Evolutionary conservation across 1,284 basidiomycete species (phyloP), one percentile per base, ranked within the genome.

Genomic region (Coniferiporia sulphurascens): DNA sequence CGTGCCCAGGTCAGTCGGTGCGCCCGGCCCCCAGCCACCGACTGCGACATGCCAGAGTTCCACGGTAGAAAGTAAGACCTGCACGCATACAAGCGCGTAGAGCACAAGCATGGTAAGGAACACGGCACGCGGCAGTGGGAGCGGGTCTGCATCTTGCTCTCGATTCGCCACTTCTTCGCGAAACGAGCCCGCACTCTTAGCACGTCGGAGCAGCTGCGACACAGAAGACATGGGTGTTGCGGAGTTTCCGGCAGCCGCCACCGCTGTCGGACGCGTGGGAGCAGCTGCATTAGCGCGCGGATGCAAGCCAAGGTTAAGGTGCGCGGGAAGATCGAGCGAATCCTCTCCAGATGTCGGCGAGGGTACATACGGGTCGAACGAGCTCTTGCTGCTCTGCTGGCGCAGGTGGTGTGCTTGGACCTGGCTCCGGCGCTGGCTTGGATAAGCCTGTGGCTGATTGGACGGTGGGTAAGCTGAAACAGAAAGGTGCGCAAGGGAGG

Each of bases 1-100:
- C 22, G 2, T 4, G 15, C 49, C 49, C 9, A n/a, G 22, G 7
- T 21, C 49, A 1, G 17, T 21, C 22, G 48, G 43, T 8, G 21
- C 44, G 22, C 15, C 9, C 6, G 8, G 21, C 22, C 35, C 32
- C 41, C 49, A 53, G 12, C 34, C 43, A 9, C 44, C 36, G 13
- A 57, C 60, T 15, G 41, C 44, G 15, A 53, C 36, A 2, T 43
- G 21, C 60, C 60, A 61, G 35, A 57, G 38, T 36, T 56, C 45
- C 27, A 49, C 55, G 17, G 60, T 61, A 9, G n/a, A 43, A 8
- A 61, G 50, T 15, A 43, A 36, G 27, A 49, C 52, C 32, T 52
- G 60, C 36, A 57, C 44, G 17, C 48, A 52, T 7, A 57, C 41
- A 38, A 57, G 45, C 17, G 46, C 51, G 35, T 56, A 61, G 9